Evolutionary conservation across 176 grass and related monocot species (phyloP).

Genomic region (Bromus sterilis): DNA sequence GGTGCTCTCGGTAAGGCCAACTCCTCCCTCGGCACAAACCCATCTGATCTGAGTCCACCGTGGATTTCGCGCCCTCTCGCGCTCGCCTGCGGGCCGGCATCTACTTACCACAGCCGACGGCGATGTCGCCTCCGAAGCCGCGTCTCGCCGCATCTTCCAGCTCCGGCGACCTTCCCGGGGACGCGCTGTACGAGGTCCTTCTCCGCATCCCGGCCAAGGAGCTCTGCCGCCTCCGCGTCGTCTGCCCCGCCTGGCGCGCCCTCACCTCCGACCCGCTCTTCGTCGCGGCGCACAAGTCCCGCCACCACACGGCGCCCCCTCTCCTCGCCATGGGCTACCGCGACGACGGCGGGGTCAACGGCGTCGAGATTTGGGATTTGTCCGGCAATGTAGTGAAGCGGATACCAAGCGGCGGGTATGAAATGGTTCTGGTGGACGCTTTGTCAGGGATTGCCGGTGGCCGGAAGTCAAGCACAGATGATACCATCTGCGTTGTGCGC

Average conservation of each 20-base stretch:
- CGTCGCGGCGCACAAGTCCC: background rate
- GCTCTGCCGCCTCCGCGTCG: background rate
- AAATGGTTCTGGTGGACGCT: background rate
- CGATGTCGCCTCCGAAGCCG: background rate
- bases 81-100: background rate
- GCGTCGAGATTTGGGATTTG: background rate
- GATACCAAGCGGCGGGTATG: background rate
- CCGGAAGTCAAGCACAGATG: background rate
- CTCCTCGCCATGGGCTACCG: background rate
- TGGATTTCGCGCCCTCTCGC: no score
- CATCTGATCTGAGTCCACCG: no score
- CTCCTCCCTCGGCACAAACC: no score
- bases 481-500: background rate
- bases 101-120: background rate
- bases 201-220: background rate
- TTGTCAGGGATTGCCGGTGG: background rate
- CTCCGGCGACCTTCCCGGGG: background rate
- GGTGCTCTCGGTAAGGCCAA: no score
- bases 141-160: background rate
- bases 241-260: background rate
- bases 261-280: background rate
- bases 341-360: background rate
- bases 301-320: background rate
- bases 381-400: background rate
- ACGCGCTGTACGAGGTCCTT: background rate